These are phyloP conservation scores for Chalciporus pseudorubinellus DNA, from an alignment of 768 basidiomycete species.

Conservation along the genomic window DNA sequence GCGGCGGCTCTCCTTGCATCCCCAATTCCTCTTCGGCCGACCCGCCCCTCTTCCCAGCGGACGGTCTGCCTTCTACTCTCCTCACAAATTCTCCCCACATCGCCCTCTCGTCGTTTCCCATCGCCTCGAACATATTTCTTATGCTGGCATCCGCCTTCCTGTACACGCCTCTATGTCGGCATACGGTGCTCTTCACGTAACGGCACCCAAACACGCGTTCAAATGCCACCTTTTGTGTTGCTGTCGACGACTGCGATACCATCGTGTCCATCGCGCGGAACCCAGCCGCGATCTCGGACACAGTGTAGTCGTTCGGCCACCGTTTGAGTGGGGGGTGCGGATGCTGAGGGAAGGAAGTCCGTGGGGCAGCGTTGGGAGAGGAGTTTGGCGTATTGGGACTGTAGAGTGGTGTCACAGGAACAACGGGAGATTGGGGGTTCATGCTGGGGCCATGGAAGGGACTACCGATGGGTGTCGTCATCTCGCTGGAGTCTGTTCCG, in stretches of 20 bases:
- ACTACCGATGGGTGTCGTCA: slow-evolving; percentile 10
- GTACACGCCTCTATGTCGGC: slow-evolving; percentile 69
- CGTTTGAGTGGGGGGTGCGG: slow-evolving; percentile 65
- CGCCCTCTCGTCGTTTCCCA: slow-evolving; percentile 55
- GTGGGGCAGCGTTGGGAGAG: slow-evolving; percentile 15
- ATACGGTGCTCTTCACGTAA: slow-evolving; percentile 73
- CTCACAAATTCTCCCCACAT: slow-evolving; percentile 71
- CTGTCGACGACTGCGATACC: slow-evolving; percentile 34
- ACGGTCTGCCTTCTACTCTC: slow-evolving; percentile 51
- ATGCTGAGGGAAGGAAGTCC: slow-evolving; percentile 44
- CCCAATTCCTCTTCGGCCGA: slow-evolving; percentile 21
- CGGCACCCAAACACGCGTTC: slow-evolving; percentile 68
- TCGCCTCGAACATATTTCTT: slow-evolving; percentile 49
- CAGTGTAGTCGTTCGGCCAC: slow-evolving; percentile 77
- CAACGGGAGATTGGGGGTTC: slow-evolving; percentile 19
- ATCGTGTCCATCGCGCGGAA: slow-evolving; percentile 51
- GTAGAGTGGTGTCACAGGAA: slow-evolving; percentile 21
- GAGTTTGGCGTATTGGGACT: slow-evolving; percentile 21
- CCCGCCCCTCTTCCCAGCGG: slow-evolving; percentile 28
- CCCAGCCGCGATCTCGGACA: slow-evolving; percentile 59
- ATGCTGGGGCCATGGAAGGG: slow-evolving; percentile 15
- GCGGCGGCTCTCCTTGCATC: slow-evolving; percentile 16
- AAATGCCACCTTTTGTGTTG: slow-evolving; percentile 66
- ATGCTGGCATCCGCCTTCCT: slow-evolving; percentile 49
- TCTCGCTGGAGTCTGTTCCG: slow-evolving; percentile 15